A percentile compares a stretch with the other conserved stretches of the same genome.
Conservation (phyloP, 106 monocot species). For the Acanthochlamys bracteata region DNA sequence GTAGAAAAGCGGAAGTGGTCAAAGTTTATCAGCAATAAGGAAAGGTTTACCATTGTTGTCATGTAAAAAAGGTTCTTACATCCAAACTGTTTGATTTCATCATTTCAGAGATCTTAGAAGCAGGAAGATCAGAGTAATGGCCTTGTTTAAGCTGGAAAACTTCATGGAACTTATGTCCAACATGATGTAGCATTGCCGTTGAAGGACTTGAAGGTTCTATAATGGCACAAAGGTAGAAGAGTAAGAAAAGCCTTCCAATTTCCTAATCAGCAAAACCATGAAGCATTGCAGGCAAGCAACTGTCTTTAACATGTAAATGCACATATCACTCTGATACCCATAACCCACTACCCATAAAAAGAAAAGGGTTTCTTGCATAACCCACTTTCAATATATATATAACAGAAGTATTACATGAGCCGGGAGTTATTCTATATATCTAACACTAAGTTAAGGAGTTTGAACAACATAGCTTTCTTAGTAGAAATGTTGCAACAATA, state of each 20-base stretch:
- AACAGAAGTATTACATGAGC: no score
- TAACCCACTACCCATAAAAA: no score
- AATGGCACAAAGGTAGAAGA: slow-evolving; percentile 5
- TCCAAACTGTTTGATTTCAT: slow-evolving; percentile 80
- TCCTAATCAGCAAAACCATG: not conserved
- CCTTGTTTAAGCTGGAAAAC: slow-evolving; percentile 67
- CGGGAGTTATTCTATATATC: no score
- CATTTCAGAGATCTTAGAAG: slow-evolving; percentile 71
- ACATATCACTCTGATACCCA: no score
- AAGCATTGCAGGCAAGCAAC: not conserved
- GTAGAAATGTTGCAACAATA: no score
- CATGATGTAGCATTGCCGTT: slow-evolving; percentile 29
- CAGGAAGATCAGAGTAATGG: slow-evolving; percentile 64
- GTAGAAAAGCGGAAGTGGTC: not conserved
- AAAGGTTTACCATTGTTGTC: not conserved
- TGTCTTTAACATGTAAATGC: no score
- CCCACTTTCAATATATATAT: no score
- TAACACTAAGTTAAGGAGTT: no score
- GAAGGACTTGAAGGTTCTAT: slow-evolving; percentile 28
- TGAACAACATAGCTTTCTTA: no score
- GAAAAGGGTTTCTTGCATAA: no score
- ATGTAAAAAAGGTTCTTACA: slow-evolving; percentile 30
- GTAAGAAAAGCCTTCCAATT: not conserved
- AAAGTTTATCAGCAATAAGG: not conserved
- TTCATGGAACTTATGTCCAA: slow-evolving; percentile 59